Conservation (phyloP, 2,329 filamentous ascomycete genomes). For the Penicillium sp. region DNA sequence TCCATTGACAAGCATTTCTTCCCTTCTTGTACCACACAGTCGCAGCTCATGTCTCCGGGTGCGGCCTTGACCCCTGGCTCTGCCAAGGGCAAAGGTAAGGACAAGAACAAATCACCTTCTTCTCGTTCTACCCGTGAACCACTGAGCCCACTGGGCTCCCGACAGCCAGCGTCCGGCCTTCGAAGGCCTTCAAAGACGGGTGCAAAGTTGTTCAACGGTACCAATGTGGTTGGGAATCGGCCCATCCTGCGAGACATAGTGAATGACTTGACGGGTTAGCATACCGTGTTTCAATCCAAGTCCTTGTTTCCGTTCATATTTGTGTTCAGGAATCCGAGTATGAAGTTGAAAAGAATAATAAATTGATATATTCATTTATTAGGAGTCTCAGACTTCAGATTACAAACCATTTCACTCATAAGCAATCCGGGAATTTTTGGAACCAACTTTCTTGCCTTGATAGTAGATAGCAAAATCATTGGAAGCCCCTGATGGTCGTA, state of each 20-base stretch:
- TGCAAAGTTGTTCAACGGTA: conserved; percentile 50
- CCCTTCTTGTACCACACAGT: conserved; percentile 44
- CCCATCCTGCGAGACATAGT: conserved; percentile 73
- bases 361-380: too few relatives aligned
- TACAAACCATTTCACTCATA: too few relatives aligned
- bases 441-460: too few relatives aligned
- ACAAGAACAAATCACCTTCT: conserved; percentile 18
- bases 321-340: too few relatives aligned
- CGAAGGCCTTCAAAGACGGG: conserved; percentile 60
- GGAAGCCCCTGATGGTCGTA: too few relatives aligned
- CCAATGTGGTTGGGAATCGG: conserved; percentile 61
- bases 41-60: conserved; percentile 23
- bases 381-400: too few relatives aligned
- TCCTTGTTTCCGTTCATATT: background rate
- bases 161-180: conserved; percentile 33
- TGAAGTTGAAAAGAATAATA: too few relatives aligned
- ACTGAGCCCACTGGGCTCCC: conserved; percentile 34
- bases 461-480: too few relatives aligned
- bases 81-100: background rate
- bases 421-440: too few relatives aligned
- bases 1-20: conserved; percentile 69
- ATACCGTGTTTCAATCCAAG: background rate
- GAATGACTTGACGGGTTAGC: conserved; percentile 57
- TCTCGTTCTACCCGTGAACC: conserved; percentile 21
- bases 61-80: background rate